phyloP scores from a whole-genome alignment of 1,139 yeast genomes.

The Kodamaea ohmeri region DNA sequence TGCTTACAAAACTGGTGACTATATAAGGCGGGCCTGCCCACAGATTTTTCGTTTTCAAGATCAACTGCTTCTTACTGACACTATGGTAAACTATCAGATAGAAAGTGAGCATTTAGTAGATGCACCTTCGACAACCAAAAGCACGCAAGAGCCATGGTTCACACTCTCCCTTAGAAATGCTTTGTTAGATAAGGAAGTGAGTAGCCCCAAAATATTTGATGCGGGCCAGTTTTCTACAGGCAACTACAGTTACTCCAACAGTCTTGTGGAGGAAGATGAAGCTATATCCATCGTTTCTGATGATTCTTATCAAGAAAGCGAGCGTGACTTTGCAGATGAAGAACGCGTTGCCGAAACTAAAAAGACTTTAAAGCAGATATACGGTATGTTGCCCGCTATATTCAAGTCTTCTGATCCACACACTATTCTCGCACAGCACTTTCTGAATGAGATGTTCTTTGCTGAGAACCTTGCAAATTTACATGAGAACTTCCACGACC shows the following conservation, averaged over 20 bases:
- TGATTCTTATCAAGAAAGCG: conserved; percentile 5
- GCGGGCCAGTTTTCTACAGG: conserved; percentile 6
- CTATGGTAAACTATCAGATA: neutral
- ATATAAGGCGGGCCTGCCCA: neutral
- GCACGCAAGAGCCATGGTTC: conserved; percentile 1
- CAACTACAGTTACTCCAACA: conserved; percentile 12
- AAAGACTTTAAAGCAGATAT: conserved; percentile 7
- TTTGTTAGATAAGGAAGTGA: neutral
- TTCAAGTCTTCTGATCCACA: conserved; percentile 13
- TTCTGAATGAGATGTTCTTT: conserved; percentile 18
- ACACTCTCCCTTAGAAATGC: neutral
- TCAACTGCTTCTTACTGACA: neutral
- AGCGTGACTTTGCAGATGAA: conserved; percentile 1
- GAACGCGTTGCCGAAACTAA: conserved; percentile 1
- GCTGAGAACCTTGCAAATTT: conserved; percentile 17
- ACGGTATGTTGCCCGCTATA: conserved; percentile 14
- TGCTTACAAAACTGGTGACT: neutral
- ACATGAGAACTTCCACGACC: conserved; percentile 13
- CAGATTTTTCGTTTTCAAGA: neutral
- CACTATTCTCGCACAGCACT: conserved; percentile 13
- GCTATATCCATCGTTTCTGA: conserved; percentile 13
- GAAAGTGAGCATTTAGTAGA: conserved; percentile 4
- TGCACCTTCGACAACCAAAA: neutral
- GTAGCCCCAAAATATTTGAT: conserved; percentile 1
- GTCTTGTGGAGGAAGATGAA: conserved; percentile 11